Base-by-base conservation (phyloP, 176 grass and related monocot species). In the Triticum monococcum region DNA sequence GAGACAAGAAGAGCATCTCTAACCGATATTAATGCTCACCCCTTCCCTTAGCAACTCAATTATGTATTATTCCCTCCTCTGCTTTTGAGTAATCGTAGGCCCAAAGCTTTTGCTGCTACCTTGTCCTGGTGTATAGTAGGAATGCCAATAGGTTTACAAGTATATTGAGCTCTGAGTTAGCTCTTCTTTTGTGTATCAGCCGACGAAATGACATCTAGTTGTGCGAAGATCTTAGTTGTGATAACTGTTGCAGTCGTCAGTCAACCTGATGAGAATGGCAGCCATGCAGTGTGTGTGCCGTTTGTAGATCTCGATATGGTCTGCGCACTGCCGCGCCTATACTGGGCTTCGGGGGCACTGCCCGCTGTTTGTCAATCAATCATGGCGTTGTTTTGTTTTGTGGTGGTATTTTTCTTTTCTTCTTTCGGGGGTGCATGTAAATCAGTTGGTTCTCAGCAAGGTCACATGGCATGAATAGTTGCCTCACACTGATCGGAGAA, bases 1-100 rank as follows among this genome's bases (percentile, higher is more conserved):
- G 91, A 72, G 89, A 94, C 60, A 93, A 94, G 89, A 85, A 94
- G 79, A 88, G 89, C 67, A 68, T 93, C 45, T 69, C 78, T 66
- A 84, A 85, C 63, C 87, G 93, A 89, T 91, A 77, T 59, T 98
- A 63, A 87, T 82, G 67, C 14, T 24, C 41, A 64, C 13, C 28
- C 24, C 41, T 69, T 40, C 37, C 59, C 25, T 32, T 82, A 70
- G 82, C 75, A 72, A 75, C 73, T 22, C 66, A 59, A 88, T 64
- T 72, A 86, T 94, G 95, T 89, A 97, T 88, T 80, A 89, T 94
- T 90, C 89, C 83, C 76, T 62, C 23, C 61, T 81, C 64, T 65
- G 20, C 50, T 54, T n/a, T 36, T 6, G 85, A 92, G 78, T 81
- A 64, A 66, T 73, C 11, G 7, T 86, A 84, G 75, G 81, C 36